Conservation (phyloP, 1,139 yeast species). For the Debaryomyces udenii region DNA sequence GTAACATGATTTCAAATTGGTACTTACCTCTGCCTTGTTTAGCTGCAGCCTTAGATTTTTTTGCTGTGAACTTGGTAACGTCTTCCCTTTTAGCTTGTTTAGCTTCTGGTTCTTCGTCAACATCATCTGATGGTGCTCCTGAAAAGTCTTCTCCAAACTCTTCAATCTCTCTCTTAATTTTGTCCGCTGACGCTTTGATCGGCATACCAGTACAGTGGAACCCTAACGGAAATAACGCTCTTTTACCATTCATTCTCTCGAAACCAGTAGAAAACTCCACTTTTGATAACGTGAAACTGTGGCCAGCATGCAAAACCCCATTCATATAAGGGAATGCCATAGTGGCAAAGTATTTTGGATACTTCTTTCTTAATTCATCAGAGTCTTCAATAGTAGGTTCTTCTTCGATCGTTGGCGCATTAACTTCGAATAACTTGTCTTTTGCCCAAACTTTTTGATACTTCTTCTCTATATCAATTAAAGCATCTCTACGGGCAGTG, state of each 20-base stretch:
- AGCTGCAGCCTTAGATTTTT: conserved; percentile 89
- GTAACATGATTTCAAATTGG: conserved; percentile 96
- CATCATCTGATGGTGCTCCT: conserved; percentile 64
- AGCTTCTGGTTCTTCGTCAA: conserved; percentile 48
- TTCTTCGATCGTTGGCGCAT: conserved; percentile 81
- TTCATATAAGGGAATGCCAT: conserved; percentile 99
- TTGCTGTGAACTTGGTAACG: conserved; percentile 86
- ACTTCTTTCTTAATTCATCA: conserved; percentile 73
- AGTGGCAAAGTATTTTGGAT: conserved; percentile 87
- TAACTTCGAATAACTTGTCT: conserved; percentile 79
- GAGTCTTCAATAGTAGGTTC: conserved; percentile 53
- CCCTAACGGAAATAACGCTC: conserved; percentile 93
- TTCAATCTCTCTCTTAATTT: conserved; percentile 89
- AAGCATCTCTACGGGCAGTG: conserved; percentile 91
- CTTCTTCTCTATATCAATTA: conserved; percentile 86
- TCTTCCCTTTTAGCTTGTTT: conserved; percentile 56
- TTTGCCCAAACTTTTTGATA: conserved; percentile 88
- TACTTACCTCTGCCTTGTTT: conserved; percentile 92
- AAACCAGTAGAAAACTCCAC: conserved; percentile 93
- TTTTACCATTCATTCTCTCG: conserved; percentile 92
- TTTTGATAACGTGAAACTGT: conserved; percentile 91
- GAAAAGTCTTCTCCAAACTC: conserved; percentile 82
- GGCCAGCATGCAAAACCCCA: conserved; percentile 98
- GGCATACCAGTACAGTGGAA: conserved; percentile 99
- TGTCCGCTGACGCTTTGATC: conserved; percentile 95